Conservation (phyloP, 1,284 basidiomycete species). For the Kwoniella shivajii region DNA sequence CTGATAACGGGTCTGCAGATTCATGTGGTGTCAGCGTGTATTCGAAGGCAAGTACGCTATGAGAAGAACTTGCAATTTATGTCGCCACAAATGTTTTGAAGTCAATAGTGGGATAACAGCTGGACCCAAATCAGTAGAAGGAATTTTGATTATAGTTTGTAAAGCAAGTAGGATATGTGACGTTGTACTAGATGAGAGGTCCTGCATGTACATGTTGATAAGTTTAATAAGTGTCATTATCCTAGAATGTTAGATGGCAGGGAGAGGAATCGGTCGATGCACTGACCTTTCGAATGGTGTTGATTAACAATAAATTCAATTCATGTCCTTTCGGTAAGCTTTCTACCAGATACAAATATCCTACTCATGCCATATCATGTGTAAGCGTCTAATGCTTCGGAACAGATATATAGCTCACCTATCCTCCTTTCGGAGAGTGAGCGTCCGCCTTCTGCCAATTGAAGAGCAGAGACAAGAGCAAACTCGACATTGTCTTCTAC, state of each 20-base stretch:
- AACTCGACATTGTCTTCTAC: constrained; percentile 25
- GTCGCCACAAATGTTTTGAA: constrained; percentile 31
- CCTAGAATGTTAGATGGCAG: no score
- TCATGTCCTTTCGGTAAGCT: constrained; percentile 40
- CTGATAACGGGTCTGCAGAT: constrained; percentile 32
- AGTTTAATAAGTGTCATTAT: no score
- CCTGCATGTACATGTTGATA: constrained; percentile 26
- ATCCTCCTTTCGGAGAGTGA: constrained; percentile 33
- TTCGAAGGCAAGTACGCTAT: background rate
- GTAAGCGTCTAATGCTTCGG: background rate
- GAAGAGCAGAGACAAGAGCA: constrained; percentile 45
- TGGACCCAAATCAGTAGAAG: constrained; percentile 43
- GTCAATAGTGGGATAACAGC: constrained; percentile 42
- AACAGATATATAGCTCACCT: constrained; percentile 26
- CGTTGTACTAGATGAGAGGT: constrained; percentile 33
- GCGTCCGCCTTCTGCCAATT: constrained; percentile 45
- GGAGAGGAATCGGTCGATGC: background rate
- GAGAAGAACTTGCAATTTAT: constrained; percentile 30
- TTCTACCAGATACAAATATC: constrained; percentile 47
- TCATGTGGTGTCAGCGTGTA: background rate
- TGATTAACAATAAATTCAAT: constrained; percentile 47
- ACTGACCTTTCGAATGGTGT: constrained; percentile 50
- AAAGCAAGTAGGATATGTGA: constrained; percentile 42
- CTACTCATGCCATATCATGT: constrained; percentile 15
- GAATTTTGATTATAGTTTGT: constrained; percentile 38